Conservation (phyloP, 148 eudicot genomes). For the Rhododendron griersonianum region DNA sequence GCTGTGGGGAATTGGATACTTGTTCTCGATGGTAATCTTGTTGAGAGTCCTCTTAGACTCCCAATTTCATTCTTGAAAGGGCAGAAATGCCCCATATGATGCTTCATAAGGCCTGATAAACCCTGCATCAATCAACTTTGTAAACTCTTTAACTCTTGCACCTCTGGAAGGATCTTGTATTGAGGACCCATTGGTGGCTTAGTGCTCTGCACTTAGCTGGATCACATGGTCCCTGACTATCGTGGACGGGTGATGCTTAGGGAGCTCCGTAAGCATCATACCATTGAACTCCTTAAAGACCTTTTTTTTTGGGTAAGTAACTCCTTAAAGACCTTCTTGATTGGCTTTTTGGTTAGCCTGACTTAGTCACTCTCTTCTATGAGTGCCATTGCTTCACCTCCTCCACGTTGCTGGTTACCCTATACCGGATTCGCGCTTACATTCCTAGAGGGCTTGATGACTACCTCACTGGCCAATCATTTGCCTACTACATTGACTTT, state of each 20-base stretch:
- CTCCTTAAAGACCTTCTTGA: background rate
- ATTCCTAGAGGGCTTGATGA: too few relatives aligned
- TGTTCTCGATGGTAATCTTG: background rate
- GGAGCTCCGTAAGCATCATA: background rate
- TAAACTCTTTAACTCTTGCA: background rate
- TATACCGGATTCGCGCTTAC: background rate
- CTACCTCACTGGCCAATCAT: too few relatives aligned
- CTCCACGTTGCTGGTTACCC: background rate
- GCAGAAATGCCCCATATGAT: background rate
- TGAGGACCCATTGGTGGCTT: background rate
- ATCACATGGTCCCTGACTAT: background rate
- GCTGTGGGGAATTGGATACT: background rate
- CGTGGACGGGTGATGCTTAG: background rate
- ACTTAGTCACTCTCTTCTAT: background rate
- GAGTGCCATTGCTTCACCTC: background rate
- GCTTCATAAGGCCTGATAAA: background rate
- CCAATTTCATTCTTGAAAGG: background rate
- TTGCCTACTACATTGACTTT: background rate
- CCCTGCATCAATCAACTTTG: background rate
- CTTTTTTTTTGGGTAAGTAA: background rate
- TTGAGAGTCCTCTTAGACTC: background rate
- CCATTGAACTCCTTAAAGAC: background rate
- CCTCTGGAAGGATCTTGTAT: background rate
- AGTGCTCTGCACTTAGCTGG: background rate
- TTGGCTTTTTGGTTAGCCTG: background rate